Evolutionary conservation across 75 land plant species (phyloP).

Genomic region (Adiantum capillusveneris): DNA sequence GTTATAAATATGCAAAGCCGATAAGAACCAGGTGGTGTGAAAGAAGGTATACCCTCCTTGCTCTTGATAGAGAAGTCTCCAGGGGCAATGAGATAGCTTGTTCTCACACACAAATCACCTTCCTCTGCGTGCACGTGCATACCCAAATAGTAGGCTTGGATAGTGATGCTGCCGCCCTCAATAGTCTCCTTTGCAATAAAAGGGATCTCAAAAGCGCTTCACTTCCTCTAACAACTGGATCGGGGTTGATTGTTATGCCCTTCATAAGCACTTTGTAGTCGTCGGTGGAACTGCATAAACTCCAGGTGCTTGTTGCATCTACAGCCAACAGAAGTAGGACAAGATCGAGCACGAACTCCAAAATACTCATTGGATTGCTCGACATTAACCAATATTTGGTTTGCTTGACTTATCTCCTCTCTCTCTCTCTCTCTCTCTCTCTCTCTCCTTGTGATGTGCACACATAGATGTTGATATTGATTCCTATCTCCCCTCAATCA

Average conservation of each 20-base stretch:
- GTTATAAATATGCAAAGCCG: slow-evolving; percentile 12
- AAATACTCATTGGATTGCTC: no score
- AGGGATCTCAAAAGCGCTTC: slow-evolving; percentile 20
- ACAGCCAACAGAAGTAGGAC: no score
- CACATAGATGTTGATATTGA: no score
- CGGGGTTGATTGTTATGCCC: slow-evolving; percentile 18
- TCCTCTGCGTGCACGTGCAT: slow-evolving; percentile 21
- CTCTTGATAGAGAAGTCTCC: slow-evolving; percentile 20
- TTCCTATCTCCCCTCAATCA: no score
- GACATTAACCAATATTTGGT: no score
- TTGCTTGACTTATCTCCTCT: no score
- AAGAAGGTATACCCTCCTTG: slow-evolving; percentile 15
- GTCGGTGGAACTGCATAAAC: slow-evolving; percentile 1
- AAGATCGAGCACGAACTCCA: no score
- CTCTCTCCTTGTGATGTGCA: no score
- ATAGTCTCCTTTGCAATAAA: slow-evolving; percentile 14
- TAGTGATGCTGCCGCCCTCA: slow-evolving; percentile 12
- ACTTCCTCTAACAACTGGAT: slow-evolving; percentile 26
- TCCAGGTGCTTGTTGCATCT: no score
- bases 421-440: no score
- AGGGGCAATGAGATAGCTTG: slow-evolving; percentile 21
- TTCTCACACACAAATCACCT: slow-evolving; percentile 18
- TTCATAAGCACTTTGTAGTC: slow-evolving; percentile 16
- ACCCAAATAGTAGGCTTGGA: slow-evolving; percentile 23
- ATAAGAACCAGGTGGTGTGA: slow-evolving; percentile 26